Evolutionary conservation across 2,329 filamentous ascomycete species (phyloP), one percentile per base, ranked within the genome.

Genomic region (Pseudopyricularia javanii): DNA sequence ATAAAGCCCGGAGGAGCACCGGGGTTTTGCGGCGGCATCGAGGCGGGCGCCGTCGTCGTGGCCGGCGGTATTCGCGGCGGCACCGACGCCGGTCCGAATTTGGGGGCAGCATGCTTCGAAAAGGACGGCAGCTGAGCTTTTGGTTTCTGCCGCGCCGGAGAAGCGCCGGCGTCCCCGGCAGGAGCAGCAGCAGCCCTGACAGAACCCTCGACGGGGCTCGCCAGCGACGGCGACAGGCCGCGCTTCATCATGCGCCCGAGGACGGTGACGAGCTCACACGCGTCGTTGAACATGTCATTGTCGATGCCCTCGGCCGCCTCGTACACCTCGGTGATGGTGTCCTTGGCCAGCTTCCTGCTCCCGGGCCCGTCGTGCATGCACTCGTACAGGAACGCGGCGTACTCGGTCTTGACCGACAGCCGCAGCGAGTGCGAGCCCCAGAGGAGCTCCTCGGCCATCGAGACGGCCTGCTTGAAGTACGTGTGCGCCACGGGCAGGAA

Each of bases 271-370:
- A 96, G 76, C 61, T 91, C 86, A 54, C 89, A 90, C 0, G 91
- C 89, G 66, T 97, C 93, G 58, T 86, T 82, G 64, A 96, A 98
- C 74, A 93, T 94, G 59, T 94, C 89, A 62, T 97, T 91, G 55
- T 94, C 88, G 82, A 97, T 91, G 20, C 88, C 88, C 66, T 96
- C 91, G 52, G 86, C 83, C 1, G 90, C 89, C 54, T 90, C 86
- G 64, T 96, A 96, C 1, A 96, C 91, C 60, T 95, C 89, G 43
- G 86, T 79, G 56, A 97, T 93, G 3, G 91, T 88, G 35, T 83
- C 78, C 61, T 88, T 85, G 11, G 93, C 91, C 14, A 96, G 68
- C 52, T 79, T 78, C 32, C 91, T 79, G 51, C 88, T 90, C 34
- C 75, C 81, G 22, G 91, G 83, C 48, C 79, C 74, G 60, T 97